Conservation (phyloP, 805 yeast genomes). For the Kluyveromyces aestuarii region DNA sequence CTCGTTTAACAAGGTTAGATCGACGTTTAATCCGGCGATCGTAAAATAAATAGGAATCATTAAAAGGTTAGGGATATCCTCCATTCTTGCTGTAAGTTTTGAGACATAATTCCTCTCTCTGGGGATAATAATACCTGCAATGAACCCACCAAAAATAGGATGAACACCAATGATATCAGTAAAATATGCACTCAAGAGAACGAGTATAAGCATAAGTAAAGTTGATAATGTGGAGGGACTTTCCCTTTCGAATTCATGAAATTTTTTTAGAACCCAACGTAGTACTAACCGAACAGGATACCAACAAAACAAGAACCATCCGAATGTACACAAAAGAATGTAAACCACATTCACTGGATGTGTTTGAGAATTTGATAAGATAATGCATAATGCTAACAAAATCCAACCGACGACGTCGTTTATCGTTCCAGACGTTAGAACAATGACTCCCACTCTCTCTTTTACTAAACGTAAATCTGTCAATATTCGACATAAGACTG, state of each 20-base stretch:
- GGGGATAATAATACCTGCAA: constrained; percentile 68
- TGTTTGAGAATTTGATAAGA: constrained; percentile 63
- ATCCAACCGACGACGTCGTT: constrained; percentile 81
- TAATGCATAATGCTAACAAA: constrained; percentile 62
- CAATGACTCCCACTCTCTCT: constrained; percentile 51
- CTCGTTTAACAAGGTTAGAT: constrained; percentile 50
- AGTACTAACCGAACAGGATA: constrained; percentile 48
- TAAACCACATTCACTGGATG: constrained; percentile 58
- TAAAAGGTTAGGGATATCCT: constrained; percentile 63
- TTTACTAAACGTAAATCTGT: constrained; percentile 62
- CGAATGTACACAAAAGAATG: constrained; percentile 54
- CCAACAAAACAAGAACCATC: constrained; percentile 55
- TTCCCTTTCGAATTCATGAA: constrained; percentile 51
- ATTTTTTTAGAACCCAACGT: constrained; percentile 35
- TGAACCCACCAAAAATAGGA: constrained; percentile 78
- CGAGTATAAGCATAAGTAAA: constrained; percentile 43
- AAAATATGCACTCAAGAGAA: constrained; percentile 61
- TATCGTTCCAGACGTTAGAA: constrained; percentile 21
- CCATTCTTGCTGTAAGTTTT: constrained; percentile 62
- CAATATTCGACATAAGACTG: constrained; percentile 70
- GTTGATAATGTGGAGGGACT: constrained; percentile 56
- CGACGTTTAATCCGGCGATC: constrained; percentile 63
- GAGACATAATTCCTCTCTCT: constrained; percentile 67
- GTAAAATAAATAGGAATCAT: constrained; percentile 76
- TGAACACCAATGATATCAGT: constrained; percentile 83